Percentiles rank a stretch among this genome's conserved stretches.
Conservation (phyloP, 1,139 yeast genomes). For the Saccharomycopsis hybrid region DNA sequence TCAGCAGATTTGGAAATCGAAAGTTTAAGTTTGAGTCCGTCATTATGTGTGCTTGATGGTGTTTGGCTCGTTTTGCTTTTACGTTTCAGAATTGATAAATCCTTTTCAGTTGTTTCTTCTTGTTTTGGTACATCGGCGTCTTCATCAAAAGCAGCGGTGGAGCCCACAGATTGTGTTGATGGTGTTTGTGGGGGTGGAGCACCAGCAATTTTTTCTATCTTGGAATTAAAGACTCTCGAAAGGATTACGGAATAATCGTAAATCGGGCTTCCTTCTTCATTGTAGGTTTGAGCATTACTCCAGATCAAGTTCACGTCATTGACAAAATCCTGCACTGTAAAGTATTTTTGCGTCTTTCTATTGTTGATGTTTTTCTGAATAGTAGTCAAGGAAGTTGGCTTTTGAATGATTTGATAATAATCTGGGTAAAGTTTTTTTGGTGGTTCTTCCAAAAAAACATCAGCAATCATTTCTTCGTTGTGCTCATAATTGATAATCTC, state of each 20-base stretch:
- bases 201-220: slow-evolving; percentile 6
- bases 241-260: slow-evolving; percentile 66
- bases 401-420: slow-evolving; percentile 59
- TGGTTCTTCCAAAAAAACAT: slow-evolving; percentile 50
- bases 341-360: slow-evolving; percentile 37
- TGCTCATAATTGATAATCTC: slow-evolving; percentile 38
- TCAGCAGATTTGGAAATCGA: slow-evolving; percentile 1
- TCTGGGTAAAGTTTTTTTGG: slow-evolving; percentile 58
- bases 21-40: neutral
- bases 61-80: too few species aligned
- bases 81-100: too few species aligned
- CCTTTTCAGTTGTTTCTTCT: neutral
- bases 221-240: slow-evolving; percentile 51
- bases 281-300: slow-evolving; percentile 73
- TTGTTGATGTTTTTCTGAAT: slow-evolving; percentile 39
- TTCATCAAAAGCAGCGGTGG: too few species aligned
- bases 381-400: slow-evolving; percentile 68
- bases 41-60: too few species aligned
- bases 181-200: too few species aligned
- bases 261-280: slow-evolving; percentile 63
- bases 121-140: too few species aligned
- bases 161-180: neutral
- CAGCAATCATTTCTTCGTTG: slow-evolving; percentile 30
- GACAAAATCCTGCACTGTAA: slow-evolving; percentile 43
- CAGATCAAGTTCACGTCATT: slow-evolving; percentile 53